Evolutionary conservation across 75 land plant genomes (phyloP).

Genomic region (Adiantum capillusveneris): DNA sequence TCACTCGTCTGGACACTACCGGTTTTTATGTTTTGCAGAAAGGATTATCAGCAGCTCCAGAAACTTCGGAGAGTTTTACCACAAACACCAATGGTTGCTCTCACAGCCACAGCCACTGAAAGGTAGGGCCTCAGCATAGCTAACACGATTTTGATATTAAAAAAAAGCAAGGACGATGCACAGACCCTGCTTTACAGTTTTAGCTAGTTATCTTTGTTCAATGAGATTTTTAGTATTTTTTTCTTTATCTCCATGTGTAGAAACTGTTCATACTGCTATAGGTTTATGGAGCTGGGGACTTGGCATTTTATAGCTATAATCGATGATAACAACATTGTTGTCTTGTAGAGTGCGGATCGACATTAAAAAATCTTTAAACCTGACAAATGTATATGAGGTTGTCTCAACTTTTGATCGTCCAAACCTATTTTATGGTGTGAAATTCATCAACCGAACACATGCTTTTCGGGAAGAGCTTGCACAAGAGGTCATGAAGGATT

Average conservation of each 20-base stretch:
- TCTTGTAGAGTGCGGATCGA: constrained; percentile 59
- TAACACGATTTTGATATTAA: not conserved
- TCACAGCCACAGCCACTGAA: constrained; percentile 86
- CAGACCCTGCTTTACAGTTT: too few species aligned
- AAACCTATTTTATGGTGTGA: constrained; percentile 74
- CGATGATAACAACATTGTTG: not conserved
- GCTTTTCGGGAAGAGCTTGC: constrained; percentile 62
- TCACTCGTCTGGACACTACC: too few species aligned
- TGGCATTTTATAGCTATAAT: too few species aligned
- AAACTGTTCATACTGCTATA: too few species aligned
- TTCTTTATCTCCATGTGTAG: too few species aligned
- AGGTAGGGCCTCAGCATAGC: constrained; percentile 30
- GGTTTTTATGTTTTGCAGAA: constrained; percentile 17
- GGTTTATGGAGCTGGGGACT: too few species aligned
- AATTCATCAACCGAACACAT: constrained; percentile 23
- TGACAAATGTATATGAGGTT: constrained; percentile 42
- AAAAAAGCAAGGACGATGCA: too few species aligned
- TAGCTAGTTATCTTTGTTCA: too few species aligned
- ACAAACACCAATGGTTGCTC: constrained; percentile 60
- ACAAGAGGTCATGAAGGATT: constrained; percentile 40
- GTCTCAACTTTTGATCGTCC: constrained; percentile 73
- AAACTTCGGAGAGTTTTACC: constrained; percentile 34
- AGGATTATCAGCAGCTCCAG: constrained; percentile 62
- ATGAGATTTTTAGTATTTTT: too few species aligned
- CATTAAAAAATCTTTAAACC: constrained; percentile 50